Evolutionary conservation across 23 red algal species (phyloP).

Genomic region (Gracilaria gracilis): DNA sequence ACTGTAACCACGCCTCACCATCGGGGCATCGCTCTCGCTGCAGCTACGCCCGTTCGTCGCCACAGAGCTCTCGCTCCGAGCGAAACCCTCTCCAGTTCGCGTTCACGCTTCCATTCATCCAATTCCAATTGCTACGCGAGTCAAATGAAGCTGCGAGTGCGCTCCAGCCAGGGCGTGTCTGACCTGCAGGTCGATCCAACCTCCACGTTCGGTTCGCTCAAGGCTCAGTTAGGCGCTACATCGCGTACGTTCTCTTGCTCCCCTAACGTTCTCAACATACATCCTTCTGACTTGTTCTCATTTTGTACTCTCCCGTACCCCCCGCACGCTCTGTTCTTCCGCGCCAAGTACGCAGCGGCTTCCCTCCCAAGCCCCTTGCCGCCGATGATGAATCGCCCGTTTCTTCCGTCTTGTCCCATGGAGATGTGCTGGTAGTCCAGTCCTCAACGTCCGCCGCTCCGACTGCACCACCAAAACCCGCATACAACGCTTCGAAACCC

Average conservation of each 20-base stretch:
- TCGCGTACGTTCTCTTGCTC: conserved; percentile 29
- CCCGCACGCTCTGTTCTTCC: background rate
- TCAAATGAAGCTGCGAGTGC: conserved; percentile 58
- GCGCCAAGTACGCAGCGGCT: conserved; percentile 46
- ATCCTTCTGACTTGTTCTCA: background rate
- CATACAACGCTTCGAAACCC: background rate
- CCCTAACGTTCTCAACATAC: background rate
- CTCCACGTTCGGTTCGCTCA: conserved; percentile 32
- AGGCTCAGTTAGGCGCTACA: conserved; percentile 37
- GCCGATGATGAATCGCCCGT: conserved; percentile 29
- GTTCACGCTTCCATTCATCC: background rate
- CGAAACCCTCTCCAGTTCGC: too few species aligned
- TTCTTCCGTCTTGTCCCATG: conserved; percentile 26
- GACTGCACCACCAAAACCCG: background rate
- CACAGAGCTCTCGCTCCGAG: too few species aligned
- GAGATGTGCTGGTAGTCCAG: conserved; percentile 67
- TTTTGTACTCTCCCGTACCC: background rate
- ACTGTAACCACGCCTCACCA: background rate
- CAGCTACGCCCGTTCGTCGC: background rate
- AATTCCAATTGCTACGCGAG: background rate
- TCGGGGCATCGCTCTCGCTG: background rate
- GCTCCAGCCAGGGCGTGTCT: conserved; percentile 46
- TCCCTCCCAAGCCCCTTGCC: conserved; percentile 58
- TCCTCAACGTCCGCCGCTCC: background rate
- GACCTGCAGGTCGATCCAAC: conserved; percentile 42